Percentiles rank a stretch among this genome's conserved stretches.
These are phyloP conservation scores for Rhizoclosmatium globosum DNA, from an alignment of 192 early-diverging fungal species.

Conservation along the genomic window DNA sequence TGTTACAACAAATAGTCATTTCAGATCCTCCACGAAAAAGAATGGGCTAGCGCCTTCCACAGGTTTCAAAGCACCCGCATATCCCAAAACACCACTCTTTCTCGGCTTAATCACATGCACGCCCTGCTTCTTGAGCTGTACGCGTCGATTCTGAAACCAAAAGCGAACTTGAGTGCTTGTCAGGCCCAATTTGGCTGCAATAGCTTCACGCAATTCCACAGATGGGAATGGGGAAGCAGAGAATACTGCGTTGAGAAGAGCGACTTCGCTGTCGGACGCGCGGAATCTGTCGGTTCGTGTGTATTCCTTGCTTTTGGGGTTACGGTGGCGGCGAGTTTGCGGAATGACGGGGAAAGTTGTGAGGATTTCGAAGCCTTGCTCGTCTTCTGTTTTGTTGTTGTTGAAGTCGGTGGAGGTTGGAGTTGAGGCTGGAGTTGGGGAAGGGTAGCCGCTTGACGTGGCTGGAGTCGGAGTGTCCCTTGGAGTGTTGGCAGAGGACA, in stretches of 20 bases:
- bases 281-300: conserved; percentile 16
- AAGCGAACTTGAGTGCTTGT: conserved; percentile 19
- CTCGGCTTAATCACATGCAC: conserved; percentile 27
- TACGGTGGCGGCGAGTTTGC: background rate
- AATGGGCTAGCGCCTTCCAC: too few species aligned
- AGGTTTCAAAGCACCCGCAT: too few species aligned
- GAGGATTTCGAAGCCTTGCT: too few species aligned
- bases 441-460: too few species aligned
- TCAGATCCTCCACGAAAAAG: too few species aligned
- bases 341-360: background rate
- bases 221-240: conserved; percentile 15
- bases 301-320: background rate
- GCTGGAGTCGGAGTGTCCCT: too few species aligned
- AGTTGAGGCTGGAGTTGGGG: too few species aligned
- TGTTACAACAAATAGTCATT: too few species aligned
- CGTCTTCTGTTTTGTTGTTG: too few species aligned
- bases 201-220: background rate
- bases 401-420: too few species aligned
- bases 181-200: conserved; percentile 18
- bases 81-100: background rate
- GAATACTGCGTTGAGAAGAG: conserved; percentile 14
- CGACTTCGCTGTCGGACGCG: conserved; percentile 13
- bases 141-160: conserved; percentile 29
- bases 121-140: conserved; percentile 4
- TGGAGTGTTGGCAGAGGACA: too few species aligned